Conservation (phyloP, 768 basidiomycete species). For the Polyporus arcularius region DNA sequence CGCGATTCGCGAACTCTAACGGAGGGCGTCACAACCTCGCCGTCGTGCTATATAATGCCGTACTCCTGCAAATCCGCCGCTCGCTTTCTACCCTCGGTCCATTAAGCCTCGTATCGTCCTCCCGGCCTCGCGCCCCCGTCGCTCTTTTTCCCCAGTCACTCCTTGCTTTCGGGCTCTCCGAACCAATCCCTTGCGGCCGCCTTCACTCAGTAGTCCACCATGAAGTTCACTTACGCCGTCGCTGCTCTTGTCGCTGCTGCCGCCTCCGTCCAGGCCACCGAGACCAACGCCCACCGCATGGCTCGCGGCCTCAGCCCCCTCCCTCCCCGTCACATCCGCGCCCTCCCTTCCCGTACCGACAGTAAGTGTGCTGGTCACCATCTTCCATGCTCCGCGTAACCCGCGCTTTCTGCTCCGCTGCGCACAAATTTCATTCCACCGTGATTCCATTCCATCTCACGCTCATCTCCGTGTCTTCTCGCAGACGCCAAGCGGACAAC, state of each 20-base stretch:
- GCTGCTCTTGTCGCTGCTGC: slow-evolving; percentile 15
- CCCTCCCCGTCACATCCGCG: slow-evolving; percentile 12
- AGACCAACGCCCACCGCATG: slow-evolving; percentile 18
- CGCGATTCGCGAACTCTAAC: too few species aligned
- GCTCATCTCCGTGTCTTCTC: not conserved
- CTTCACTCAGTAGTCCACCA: not conserved
- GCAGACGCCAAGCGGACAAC: slow-evolving; percentile 15
- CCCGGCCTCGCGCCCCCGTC: slow-evolving; percentile 12
- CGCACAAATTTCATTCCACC: not conserved
- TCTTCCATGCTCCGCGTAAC: not conserved
- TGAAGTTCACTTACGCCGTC: slow-evolving; percentile 19
- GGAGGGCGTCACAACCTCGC: too few species aligned
- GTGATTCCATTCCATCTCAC: not conserved
- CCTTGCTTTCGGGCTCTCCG: slow-evolving; percentile 1
- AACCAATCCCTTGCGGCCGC: slow-evolving; percentile 11
- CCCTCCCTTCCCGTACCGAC: slow-evolving; percentile 6
- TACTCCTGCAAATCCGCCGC: too few species aligned
- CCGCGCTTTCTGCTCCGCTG: not conserved
- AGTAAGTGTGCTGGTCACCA: not conserved
- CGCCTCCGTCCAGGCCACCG: slow-evolving; percentile 14
- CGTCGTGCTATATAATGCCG: too few species aligned
- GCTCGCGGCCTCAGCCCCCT: slow-evolving; percentile 17
- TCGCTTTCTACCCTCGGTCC: not conserved
- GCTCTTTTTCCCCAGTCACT: slow-evolving; percentile 7
- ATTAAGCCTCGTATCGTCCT: not conserved